These are phyloP conservation scores for Talinum fruticosum DNA, from an alignment of 148 eudicot genomes.

Conservation along the genomic window DNA sequence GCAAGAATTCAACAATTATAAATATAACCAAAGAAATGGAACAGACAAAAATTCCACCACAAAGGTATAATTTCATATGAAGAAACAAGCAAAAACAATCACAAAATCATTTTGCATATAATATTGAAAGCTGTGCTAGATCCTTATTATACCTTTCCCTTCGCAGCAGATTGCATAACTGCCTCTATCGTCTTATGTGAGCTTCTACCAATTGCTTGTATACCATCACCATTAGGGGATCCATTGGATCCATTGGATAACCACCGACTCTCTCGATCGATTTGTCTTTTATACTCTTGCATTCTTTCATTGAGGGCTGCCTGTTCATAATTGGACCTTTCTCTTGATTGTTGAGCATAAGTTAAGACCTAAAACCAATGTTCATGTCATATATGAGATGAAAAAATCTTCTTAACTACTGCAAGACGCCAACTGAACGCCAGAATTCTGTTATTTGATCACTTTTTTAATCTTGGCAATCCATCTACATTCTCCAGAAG, in stretches of 20 bases:
- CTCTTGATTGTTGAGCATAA: slow-evolving; percentile 92
- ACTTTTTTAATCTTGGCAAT: not conserved
- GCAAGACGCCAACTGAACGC: slow-evolving; percentile 2
- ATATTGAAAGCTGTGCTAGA: not conserved
- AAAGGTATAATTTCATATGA: not conserved
- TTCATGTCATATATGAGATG: slow-evolving; percentile 1
- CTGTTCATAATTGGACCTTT: slow-evolving; percentile 90
- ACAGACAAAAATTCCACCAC: not conserved
- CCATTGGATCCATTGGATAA: slow-evolving; percentile 84
- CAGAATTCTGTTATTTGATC: not conserved
- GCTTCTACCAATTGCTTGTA: slow-evolving; percentile 93
- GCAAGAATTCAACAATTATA: not conserved
- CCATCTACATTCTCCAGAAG: not conserved
- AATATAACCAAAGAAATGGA: not conserved
- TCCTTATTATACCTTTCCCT: slow-evolving; percentile 66
- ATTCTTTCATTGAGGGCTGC: slow-evolving; percentile 91
- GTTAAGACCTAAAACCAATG: slow-evolving; percentile 66
- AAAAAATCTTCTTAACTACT: not conserved
- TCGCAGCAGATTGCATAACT: slow-evolving; percentile 93
- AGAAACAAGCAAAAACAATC: not conserved
- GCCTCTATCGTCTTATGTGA: slow-evolving; percentile 97
- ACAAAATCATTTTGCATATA: not conserved
- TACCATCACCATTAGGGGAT: slow-evolving; percentile 92
- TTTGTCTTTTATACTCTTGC: slow-evolving; percentile 93
- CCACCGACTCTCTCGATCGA: slow-evolving; percentile 90